Evolutionary conservation across 768 basidiomycete species (phyloP).

Genomic region (Amanita molliuscula): DNA sequence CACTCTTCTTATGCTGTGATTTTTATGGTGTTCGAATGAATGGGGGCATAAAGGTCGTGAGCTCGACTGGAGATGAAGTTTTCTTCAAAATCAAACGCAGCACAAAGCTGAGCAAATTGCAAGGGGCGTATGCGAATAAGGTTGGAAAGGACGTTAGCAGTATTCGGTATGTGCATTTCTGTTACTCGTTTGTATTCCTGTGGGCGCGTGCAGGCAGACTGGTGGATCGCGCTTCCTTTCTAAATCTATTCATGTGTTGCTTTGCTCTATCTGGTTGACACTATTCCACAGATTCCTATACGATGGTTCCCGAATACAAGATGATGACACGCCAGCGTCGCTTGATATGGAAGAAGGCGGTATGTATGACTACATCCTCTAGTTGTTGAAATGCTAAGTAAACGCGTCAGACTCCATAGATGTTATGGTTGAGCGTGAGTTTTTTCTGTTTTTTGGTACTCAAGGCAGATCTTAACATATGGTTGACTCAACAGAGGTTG

Average conservation of each 20-base stretch:
- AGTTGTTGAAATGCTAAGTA: background rate
- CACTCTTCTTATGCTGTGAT: background rate
- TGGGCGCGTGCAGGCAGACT: background rate
- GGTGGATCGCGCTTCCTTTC: background rate
- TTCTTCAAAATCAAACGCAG: constrained; percentile 96
- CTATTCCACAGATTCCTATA: constrained; percentile 65
- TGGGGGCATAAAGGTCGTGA: constrained; percentile 47
- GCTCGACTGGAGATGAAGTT: constrained; percentile 73
- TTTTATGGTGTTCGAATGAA: constrained; percentile 1
- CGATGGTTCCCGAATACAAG: constrained; percentile 77
- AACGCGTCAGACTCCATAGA: constrained; percentile 73
- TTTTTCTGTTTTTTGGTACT: constrained; percentile 8
- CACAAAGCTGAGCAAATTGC: constrained; percentile 87
- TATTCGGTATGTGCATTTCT: constrained; percentile 59
- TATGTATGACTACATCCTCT: constrained; percentile 20
- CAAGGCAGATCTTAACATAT: constrained; percentile 17
- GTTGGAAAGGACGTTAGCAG: constrained; percentile 83
- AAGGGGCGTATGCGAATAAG: constrained; percentile 86
- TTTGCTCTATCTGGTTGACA: constrained; percentile 2
- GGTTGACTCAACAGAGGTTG: constrained; percentile 2
- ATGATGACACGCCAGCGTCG: constrained; percentile 77
- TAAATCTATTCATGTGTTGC: background rate
- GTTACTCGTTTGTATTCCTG: background rate
- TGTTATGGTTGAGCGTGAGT: constrained; percentile 92
- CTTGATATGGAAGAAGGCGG: constrained; percentile 90